Evolutionary conservation across 495 filamentous ascomycete genomes (phyloP).

Genomic region (Talaromyces borbonicus): DNA sequence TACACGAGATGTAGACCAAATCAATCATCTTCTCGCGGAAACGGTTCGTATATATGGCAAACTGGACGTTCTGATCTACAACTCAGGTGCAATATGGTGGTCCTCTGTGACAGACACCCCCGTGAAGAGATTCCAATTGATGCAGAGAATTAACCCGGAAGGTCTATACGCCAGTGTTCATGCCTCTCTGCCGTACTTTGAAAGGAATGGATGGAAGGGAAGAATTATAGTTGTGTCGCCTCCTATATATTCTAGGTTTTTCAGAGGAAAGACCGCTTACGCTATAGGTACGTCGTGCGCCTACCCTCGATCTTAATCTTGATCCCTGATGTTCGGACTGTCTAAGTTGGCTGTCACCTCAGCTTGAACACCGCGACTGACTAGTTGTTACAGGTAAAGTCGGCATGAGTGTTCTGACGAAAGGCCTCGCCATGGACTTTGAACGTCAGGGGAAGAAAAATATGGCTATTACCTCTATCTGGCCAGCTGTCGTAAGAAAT

Average conservation of each 20-base stretch:
- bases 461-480: conserved; percentile 75
- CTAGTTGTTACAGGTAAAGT: conserved; percentile 46
- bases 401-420: conserved; percentile 72
- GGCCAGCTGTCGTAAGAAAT: conserved; percentile 59
- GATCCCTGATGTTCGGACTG: not conserved
- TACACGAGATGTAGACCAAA: conserved; percentile 51
- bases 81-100: conserved; percentile 86
- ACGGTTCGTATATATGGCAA: conserved; percentile 52
- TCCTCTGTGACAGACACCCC: conserved; percentile 63
- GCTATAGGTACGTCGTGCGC: conserved; percentile 50
- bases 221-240: conserved; percentile 74
- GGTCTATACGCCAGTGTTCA: conserved; percentile 56
- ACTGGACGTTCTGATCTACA: conserved; percentile 71
- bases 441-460: conserved; percentile 49
- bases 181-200: conserved; percentile 52
- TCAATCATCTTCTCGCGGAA: conserved; percentile 49
- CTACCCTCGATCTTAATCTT: not conserved
- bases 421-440: conserved; percentile 79
- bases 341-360: too few species aligned
- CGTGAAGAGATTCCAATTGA: conserved; percentile 66
- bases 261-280: conserved; percentile 79
- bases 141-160: conserved; percentile 74
- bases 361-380: not conserved
- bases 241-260: conserved; percentile 78
- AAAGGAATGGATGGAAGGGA: conserved; percentile 41